Evolutionary conservation across 2,329 filamentous ascomycete genomes (phyloP).

Genomic region (Aspergillus oerlinghausenensis): DNA sequence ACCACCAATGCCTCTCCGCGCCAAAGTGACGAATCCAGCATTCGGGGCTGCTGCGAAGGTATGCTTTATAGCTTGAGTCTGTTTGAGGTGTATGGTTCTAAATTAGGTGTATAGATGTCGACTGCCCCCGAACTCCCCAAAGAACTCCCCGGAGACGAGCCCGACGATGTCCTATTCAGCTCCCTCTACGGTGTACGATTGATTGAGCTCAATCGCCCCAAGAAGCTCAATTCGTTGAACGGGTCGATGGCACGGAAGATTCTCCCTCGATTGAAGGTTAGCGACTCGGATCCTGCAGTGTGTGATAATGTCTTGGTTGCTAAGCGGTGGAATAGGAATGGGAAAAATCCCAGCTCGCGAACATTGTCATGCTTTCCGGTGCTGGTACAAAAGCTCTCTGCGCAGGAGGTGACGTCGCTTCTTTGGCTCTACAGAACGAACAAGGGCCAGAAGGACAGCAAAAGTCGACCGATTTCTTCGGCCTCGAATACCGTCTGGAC

Average conservation of each 20-base stretch:
- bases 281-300: conserved; percentile 1
- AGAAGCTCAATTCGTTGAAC: conserved; percentile 88
- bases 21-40: conserved; percentile 63
- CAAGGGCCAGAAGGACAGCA: conserved; percentile 65
- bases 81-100: background rate
- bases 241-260: conserved; percentile 96
- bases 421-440: conserved; percentile 69
- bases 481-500: conserved; percentile 90
- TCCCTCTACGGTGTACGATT: conserved; percentile 84
- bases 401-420: conserved; percentile 84
- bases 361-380: conserved; percentile 88
- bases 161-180: conserved; percentile 89
- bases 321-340: conserved; percentile 58
- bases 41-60: conserved; percentile 53
- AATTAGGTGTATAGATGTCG: conserved; percentile 36
- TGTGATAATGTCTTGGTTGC: background rate
- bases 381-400: conserved; percentile 81
- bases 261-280: conserved; percentile 67
- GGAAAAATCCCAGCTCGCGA: conserved; percentile 91
- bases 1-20: conserved; percentile 70
- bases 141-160: conserved; percentile 64
- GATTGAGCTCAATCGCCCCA: conserved; percentile 88
- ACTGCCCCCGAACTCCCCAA: conserved; percentile 38
- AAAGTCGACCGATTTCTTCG: conserved; percentile 80
- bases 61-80: conserved; percentile 7